Percentiles rank a stretch among this genome's conserved stretches.
Evolutionary conservation across 106 monocot genomes (phyloP).

Genomic region (Acorus calamus): DNA sequence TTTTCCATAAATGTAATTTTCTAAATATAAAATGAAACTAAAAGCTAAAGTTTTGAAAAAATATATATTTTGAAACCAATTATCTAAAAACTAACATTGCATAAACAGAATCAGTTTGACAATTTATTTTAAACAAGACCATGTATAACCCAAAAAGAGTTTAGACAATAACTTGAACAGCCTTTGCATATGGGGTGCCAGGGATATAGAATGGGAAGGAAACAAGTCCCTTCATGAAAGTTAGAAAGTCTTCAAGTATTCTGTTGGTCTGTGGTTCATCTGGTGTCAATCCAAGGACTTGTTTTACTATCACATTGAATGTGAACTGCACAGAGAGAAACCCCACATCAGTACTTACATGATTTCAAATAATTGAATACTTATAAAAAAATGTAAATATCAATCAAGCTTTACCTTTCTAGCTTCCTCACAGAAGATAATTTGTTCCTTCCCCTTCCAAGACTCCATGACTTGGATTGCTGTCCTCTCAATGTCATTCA

Average conservation of each 20-base stretch:
- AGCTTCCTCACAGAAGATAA: constrained; percentile 63
- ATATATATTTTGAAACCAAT: too few species aligned
- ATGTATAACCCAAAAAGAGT: neutral
- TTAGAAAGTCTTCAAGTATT: constrained; percentile 72
- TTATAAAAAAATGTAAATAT: too few species aligned
- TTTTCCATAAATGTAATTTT: too few species aligned
- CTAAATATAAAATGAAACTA: too few species aligned
- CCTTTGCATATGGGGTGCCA: constrained; percentile 70
- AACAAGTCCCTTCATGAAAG: constrained; percentile 91
- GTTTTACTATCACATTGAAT: constrained; percentile 86
- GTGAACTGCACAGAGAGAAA: constrained; percentile 44
- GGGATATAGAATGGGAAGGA: constrained; percentile 71
- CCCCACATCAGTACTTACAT: too few species aligned
- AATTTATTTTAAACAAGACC: neutral
- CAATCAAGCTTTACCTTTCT: constrained; percentile 40
- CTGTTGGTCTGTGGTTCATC: constrained; percentile 42
- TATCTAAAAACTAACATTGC: too few species aligned
- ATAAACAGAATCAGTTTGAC: too few species aligned
- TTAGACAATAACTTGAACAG: constrained; percentile 43
- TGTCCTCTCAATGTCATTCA: constrained; percentile 57
- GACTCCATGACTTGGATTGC: constrained; percentile 29
- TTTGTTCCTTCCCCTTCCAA: constrained; percentile 42
- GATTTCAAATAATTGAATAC: too few species aligned
- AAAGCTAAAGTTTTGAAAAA: too few species aligned
- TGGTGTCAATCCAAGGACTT: constrained; percentile 61